A percentile compares a stretch with the other conserved stretches of the same genome.
These are phyloP conservation scores for Lichina pygmaea DNA, from an alignment of 495 filamentous ascomycete species.

Conservation along the genomic window DNA sequence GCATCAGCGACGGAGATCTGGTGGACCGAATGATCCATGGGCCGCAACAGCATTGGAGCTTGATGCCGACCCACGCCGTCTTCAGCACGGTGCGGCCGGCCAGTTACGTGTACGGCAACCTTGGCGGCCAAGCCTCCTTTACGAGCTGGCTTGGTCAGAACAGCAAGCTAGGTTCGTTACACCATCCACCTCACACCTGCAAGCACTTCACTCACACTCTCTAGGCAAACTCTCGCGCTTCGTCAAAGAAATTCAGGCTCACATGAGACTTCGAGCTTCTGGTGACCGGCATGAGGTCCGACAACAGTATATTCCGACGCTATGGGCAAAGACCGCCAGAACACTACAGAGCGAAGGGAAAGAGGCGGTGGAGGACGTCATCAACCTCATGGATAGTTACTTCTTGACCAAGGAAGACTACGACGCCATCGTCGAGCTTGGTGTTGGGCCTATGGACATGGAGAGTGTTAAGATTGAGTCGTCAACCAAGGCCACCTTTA, in stretches of 20 bases:
- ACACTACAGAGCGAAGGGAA: conserved; percentile 45
- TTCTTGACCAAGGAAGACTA: conserved; percentile 91
- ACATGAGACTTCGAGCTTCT: conserved; percentile 77
- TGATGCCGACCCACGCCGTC: conserved; percentile 94
- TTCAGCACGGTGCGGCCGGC: conserved; percentile 86
- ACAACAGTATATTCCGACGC: conserved; percentile 70
- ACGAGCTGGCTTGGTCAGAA: conserved; percentile 87
- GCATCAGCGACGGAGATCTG: conserved; percentile 90
- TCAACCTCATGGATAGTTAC: conserved; percentile 89
- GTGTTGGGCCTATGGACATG: conserved; percentile 58
- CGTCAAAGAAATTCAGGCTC: conserved; percentile 83
- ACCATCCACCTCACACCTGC: neutral
- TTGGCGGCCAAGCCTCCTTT: conserved; percentile 36
- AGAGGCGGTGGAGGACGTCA: conserved; percentile 42
- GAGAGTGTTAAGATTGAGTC: conserved; percentile 49
- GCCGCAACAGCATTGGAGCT: conserved; percentile 86
- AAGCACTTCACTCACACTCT: neutral
- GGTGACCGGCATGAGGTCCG: conserved; percentile 88
- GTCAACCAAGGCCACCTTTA: conserved; percentile 71
- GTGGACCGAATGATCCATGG: conserved; percentile 97
- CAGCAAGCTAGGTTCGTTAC: conserved; percentile 42
- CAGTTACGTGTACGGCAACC: conserved; percentile 62
- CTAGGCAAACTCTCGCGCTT: conserved; percentile 54
- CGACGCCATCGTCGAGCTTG: conserved; percentile 76
- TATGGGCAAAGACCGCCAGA: conserved; percentile 65